Base-by-base conservation (phyloP, 345 rosid species). In the Crucihimalaya himalaica region DNA sequence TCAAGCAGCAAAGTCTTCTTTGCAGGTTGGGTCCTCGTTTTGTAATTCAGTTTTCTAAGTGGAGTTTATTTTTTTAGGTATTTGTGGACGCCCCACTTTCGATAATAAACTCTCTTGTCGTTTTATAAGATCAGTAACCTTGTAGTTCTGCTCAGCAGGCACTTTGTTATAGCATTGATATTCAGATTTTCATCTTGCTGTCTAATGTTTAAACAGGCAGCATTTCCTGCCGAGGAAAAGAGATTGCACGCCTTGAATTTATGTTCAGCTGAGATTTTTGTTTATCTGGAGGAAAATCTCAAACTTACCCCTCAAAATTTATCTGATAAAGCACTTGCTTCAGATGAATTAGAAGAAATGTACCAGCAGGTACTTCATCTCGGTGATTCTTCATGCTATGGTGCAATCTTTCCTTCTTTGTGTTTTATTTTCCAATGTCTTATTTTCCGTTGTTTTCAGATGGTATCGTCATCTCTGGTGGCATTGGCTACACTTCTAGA, bases 331-430 rank as follows among this genome's bases (percentile, higher is more conserved):
- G 87, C 85, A 71, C 76, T 82, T 84, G 92, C 97, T n/a, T 59
- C 74, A 57, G 99, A 95, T 83, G 97, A 95, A 79, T 71, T 87
- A 76, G 86, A 88, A 81, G 96, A 95, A 84, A 92, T 92, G 96
- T 86, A 89, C 75, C 96, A 84, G 79, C 97, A 95, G 97, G 97
- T 95, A 80, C 71, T 60, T 62, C 53, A 66, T 67, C 48, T 45
- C 37, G 39, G 20, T 50, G 57, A 34, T 57, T 19, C 25, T 70
- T 56, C 42, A 67, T 59, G 28, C 43, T 59, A 31, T 23, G 40
- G 58, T 5, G 57, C 40, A 65, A n/a, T 9, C 14, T 77, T 47
- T 47, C 53, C 28, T 71, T 72, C 40, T 69, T 77, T 63, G 15
- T n/a, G 5, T 55, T 69, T 39, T 58, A 31, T 45, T 76, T 34